A percentile compares a stretch with the other conserved stretches of the same genome.
Evolutionary conservation across 176 grass and related monocot species (phyloP).

Genomic region (Hordeum vulgare): MorexV3_pseudomolecules_assembly NC_058522.1:571156129-571156628

Average conservation of each 20-base stretch:
- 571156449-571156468: background rate
- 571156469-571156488: background rate
- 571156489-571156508: background rate
- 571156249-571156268: background rate
- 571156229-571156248: background rate
- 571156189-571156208: background rate
- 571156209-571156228: background rate
- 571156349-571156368: background rate
- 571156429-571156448: background rate
- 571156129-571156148: background rate
- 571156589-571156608: background rate
- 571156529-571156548: background rate
- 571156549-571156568: background rate
- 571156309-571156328: background rate
- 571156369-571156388: background rate
- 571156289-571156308: background rate
- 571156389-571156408: background rate
- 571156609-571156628: background rate
- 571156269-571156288: background rate
- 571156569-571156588: background rate
- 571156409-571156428: background rate
- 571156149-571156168: background rate
- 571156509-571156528: background rate
- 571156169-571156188: background rate
- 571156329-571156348: background rate